Percentiles rank a stretch among this genome's conserved stretches.
Conservation (phyloP, 1,284 basidiomycete species). For the Moesziomyces antarcticus region DNA sequence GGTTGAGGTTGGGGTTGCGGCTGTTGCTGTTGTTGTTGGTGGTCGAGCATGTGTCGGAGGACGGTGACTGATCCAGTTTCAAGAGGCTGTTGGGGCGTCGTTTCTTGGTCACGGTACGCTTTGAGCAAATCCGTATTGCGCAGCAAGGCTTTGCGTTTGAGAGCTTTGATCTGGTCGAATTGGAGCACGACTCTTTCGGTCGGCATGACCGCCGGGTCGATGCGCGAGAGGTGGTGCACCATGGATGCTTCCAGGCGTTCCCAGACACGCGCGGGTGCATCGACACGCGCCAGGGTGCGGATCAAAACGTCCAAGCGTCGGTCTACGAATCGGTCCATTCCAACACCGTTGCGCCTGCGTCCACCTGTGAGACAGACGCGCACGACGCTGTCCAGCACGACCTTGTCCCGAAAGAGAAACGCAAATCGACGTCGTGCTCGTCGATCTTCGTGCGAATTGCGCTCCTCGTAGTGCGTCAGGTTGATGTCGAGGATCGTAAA, state of each 20-base stretch:
- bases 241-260: conserved; percentile 16
- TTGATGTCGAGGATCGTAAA: conserved; percentile 14
- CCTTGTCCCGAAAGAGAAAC: conserved; percentile 2
- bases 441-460: background rate
- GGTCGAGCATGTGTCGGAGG: conserved; percentile 25
- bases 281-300: conserved; percentile 12
- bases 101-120: background rate
- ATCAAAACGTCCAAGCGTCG: conserved; percentile 9
- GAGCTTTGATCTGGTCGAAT: conserved; percentile 14
- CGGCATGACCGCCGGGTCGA: conserved; percentile 13
- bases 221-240: conserved; percentile 13
- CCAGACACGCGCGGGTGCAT: conserved; percentile 19
- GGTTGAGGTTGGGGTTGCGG: background rate
- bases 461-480: conserved; percentile 18
- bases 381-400: conserved; percentile 12
- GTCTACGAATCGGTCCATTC: background rate
- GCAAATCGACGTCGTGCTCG: background rate
- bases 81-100: background rate
- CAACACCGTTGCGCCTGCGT: conserved; percentile 11
- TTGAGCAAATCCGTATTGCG: conserved; percentile 1
- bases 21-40: background rate
- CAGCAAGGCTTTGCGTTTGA: conserved; percentile 10
- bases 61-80: conserved; percentile 34
- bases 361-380: conserved; percentile 17
- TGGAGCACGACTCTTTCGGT: conserved; percentile 8